Conservation (phyloP, 176 grass and related monocot genomes). For the Typha latifolia region DNA sequence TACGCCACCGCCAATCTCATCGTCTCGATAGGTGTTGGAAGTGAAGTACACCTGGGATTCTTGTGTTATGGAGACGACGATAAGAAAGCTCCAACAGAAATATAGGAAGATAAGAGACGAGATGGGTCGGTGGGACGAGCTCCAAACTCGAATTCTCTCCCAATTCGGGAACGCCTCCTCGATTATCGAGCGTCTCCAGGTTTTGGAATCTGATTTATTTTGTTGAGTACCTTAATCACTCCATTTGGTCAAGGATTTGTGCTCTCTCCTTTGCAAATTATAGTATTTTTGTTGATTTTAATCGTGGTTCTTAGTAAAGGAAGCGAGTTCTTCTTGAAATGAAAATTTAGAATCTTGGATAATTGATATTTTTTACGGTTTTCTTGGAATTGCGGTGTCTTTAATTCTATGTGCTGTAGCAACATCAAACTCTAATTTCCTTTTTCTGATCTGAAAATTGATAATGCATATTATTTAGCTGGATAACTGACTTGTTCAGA, state of each 20-base stretch:
- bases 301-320: too few relatives aligned
- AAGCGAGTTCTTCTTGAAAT: too few relatives aligned
- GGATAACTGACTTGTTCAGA: too few relatives aligned
- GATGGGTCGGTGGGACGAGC: constrained; percentile 49
- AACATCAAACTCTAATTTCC: too few relatives aligned
- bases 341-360: too few relatives aligned
- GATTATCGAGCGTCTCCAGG: constrained; percentile 55
- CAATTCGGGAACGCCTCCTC: constrained; percentile 37
- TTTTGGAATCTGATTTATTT: constrained; percentile 10
- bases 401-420: too few relatives aligned
- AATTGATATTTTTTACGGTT: too few relatives aligned
- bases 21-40: neutral
- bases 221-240: neutral
- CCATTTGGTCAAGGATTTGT: neutral
- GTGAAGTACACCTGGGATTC: neutral
- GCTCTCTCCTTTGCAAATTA: neutral
- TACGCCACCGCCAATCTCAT: neutral
- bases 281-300: too few relatives aligned
- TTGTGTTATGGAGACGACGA: constrained; percentile 35
- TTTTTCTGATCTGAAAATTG: too few relatives aligned
- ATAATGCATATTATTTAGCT: too few relatives aligned
- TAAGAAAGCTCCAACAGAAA: constrained; percentile 67
- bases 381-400: too few relatives aligned
- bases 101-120: constrained; percentile 41
- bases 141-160: constrained; percentile 42